phyloP scores from a whole-genome alignment of 2,329 filamentous ascomycete genomes.

The Cercospora sp. region DNA sequence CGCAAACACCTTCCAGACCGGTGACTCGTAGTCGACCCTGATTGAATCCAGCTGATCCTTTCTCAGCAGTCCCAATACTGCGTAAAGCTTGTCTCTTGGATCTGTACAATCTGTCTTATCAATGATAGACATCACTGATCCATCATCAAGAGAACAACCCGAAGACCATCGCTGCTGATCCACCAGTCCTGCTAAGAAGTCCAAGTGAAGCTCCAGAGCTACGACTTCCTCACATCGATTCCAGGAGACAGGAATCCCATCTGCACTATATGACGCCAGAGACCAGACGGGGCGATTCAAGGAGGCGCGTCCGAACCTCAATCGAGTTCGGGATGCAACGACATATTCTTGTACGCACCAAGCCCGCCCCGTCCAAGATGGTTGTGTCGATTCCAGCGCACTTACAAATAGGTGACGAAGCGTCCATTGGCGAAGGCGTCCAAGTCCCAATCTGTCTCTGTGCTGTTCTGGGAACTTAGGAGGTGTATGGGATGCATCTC shows the following conservation, averaged over 20 bases:
- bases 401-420: not conserved
- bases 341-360: not conserved
- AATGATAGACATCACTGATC: not conserved
- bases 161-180: not conserved
- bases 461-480: not conserved
- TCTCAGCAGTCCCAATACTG: not conserved
- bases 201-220: not conserved
- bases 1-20: not conserved
- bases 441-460: not conserved
- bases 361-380: not conserved
- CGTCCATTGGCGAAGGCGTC: not conserved
- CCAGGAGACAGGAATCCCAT: not conserved
- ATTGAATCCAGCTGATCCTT: not conserved
- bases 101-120: not conserved
- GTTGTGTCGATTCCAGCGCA: not conserved
- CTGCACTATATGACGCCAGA: not conserved
- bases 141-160: not conserved
- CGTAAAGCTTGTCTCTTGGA: not conserved
- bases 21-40: not conserved
- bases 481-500: not conserved
- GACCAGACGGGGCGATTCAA: not conserved
- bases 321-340: not conserved
- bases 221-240: not conserved
- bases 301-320: not conserved
- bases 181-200: not conserved